Evolutionary conservation across 73 alveolate genomes (phyloP).

Genomic region (Urostyla sp.): DNA sequence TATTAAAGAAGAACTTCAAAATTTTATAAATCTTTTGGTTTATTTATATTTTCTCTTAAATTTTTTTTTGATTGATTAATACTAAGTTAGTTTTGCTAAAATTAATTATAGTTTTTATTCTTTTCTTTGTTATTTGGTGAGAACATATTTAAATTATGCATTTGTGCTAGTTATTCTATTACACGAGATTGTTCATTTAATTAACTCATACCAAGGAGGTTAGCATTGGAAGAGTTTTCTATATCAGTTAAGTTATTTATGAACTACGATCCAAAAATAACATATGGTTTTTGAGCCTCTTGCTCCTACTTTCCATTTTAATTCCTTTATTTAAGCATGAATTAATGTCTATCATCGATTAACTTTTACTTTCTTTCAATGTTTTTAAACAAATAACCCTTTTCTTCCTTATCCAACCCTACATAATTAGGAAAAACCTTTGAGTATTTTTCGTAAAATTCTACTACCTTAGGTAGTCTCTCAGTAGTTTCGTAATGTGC

Average conservation of each 20-base stretch:
- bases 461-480: slow-evolving; percentile 71
- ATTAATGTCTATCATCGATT: slow-evolving; percentile 68
- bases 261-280: slow-evolving; percentile 43
- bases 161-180: slow-evolving; percentile 5
- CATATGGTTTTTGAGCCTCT: slow-evolving; percentile 44
- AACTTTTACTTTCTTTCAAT: slow-evolving; percentile 84
- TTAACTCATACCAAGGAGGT: too few species aligned
- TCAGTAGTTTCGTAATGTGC: slow-evolving; percentile 56
- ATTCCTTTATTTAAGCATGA: not conserved
- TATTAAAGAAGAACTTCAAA: slow-evolving; percentile 8
- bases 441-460: slow-evolving; percentile 82
- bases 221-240: not conserved
- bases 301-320: slow-evolving; percentile 11
- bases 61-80: too few species aligned
- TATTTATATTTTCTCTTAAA: not conserved
- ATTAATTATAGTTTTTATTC: slow-evolving; percentile 20
- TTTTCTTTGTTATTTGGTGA: slow-evolving; percentile 5
- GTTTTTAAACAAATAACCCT: slow-evolving; percentile 79
- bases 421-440: slow-evolving; percentile 87
- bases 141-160: not conserved
- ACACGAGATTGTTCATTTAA: slow-evolving; percentile 2
- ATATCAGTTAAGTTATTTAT: slow-evolving; percentile 34
- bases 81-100: too few species aligned
- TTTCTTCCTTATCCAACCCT: slow-evolving; percentile 75
- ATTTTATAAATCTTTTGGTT: slow-evolving; percentile 10